Percentiles rank a stretch among this genome's conserved stretches.
Conservation (phyloP, 2,329 filamentous ascomycete species). For the Arthrobotrys sphaeroides region DNA sequence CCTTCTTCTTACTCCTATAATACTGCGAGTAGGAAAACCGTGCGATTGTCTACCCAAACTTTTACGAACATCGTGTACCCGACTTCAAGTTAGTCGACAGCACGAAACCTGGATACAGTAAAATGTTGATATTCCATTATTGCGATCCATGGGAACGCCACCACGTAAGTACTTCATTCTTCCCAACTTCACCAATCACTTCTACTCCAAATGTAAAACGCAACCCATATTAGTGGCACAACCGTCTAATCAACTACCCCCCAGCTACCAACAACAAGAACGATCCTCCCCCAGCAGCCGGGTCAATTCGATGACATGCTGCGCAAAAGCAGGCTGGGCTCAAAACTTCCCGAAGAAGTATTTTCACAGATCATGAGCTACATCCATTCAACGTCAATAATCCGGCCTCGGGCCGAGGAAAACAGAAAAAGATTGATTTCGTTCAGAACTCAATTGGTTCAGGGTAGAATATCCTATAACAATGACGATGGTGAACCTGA, state of each 20-base stretch:
- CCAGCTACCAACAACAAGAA: neutral
- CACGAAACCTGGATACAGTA: constrained; percentile 67
- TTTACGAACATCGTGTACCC: constrained; percentile 66
- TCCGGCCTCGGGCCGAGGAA: neutral
- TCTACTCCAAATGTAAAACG: neutral
- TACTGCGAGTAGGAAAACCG: constrained; percentile 61
- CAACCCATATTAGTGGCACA: too few species aligned
- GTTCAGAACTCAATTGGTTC: neutral
- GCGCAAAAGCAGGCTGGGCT: neutral
- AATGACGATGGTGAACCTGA: too few species aligned
- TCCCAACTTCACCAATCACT: neutral
- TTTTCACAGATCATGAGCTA: neutral
- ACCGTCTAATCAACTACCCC: too few species aligned
- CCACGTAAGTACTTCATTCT: neutral
- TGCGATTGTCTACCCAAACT: constrained; percentile 69
- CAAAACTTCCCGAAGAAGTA: constrained; percentile 3
- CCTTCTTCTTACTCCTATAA: neutral
- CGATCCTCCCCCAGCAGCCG: neutral
- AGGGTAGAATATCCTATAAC: too few species aligned
- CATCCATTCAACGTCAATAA: neutral
- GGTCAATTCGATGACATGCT: neutral
- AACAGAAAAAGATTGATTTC: neutral
- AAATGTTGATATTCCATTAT: constrained; percentile 69
- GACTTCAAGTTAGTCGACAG: constrained; percentile 66
- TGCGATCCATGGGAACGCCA: constrained; percentile 64